phyloP scores from a whole-genome alignment of 2,329 filamentous ascomycete genomes.

The Cladosporium sp. region DNA sequence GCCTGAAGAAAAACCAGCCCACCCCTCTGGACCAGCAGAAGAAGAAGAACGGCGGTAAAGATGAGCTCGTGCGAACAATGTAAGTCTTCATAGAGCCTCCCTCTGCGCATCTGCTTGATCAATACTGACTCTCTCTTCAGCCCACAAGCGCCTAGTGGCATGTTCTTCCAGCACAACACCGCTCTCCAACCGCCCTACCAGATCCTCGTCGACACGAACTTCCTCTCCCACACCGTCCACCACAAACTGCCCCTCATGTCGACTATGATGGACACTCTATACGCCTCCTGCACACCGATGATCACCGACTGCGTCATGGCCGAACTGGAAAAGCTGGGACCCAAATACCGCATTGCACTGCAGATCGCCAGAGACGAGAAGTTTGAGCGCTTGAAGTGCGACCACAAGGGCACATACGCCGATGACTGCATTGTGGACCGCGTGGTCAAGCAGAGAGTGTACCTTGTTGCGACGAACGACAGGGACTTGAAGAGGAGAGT shows the following conservation, averaged over 20 bases:
- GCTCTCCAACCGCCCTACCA: conserved; percentile 79
- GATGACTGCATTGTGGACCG: conserved; percentile 67
- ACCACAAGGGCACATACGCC: conserved; percentile 83
- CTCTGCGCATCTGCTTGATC: neutral
- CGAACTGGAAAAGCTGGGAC: conserved; percentile 84
- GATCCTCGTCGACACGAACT: conserved; percentile 83
- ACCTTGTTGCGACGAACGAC: conserved; percentile 57
- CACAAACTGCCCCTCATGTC: conserved; percentile 84
- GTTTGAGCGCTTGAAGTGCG: conserved; percentile 80
- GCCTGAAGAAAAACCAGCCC: conserved; percentile 75
- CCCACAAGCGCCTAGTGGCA: conserved; percentile 42
- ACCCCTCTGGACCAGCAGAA: conserved; percentile 58
- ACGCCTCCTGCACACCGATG: conserved; percentile 84
- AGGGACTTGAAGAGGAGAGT: conserved; percentile 77
- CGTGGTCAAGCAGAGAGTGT: conserved; percentile 44
- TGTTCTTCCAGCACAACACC: conserved; percentile 89
- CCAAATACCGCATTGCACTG: conserved; percentile 82
- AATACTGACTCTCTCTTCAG: conserved; percentile 16
- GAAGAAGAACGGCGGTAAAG: conserved; percentile 51
- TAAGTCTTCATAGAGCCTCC: conserved; percentile 33
- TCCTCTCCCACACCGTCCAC: conserved; percentile 84
- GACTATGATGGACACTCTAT: conserved; percentile 89
- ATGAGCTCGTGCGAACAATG: conserved; percentile 69
- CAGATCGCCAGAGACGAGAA: conserved; percentile 84
- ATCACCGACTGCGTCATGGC: conserved; percentile 81